These are phyloP conservation scores for Didymella segeticola DNA, from an alignment of 2,329 filamentous ascomycete species.

Conservation along the genomic window DNA sequence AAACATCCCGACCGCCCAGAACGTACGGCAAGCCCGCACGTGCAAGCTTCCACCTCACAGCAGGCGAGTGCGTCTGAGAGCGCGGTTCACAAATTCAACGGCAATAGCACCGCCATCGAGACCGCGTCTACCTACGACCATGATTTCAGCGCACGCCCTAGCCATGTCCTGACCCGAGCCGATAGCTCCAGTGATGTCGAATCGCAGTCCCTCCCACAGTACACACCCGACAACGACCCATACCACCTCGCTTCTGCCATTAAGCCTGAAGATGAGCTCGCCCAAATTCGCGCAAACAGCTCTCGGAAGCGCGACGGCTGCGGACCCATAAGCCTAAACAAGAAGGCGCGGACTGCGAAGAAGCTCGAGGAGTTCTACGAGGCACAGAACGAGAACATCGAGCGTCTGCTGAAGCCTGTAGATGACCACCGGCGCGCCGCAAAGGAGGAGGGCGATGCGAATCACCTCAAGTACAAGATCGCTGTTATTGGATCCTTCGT, in stretches of 20 bases:
- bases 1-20: conserved; percentile 36
- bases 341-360: conserved; percentile 54
- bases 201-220: conserved; percentile 61
- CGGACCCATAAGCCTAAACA: conserved; percentile 53
- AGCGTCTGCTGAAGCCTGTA: conserved; percentile 88
- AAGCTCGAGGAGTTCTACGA: conserved; percentile 84
- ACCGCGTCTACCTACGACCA: conserved; percentile 36
- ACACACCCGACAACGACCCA: conserved; percentile 74
- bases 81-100: conserved; percentile 33
- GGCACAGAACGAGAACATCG: conserved; percentile 90
- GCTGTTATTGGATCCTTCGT: conserved; percentile 72
- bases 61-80: conserved; percentile 23
- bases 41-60: conserved; percentile 27
- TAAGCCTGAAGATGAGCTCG: conserved; percentile 79
- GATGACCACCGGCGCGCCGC: conserved; percentile 88
- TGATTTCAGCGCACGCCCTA: conserved; percentile 46
- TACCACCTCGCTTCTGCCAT: conserved; percentile 78
- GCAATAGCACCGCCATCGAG: conserved; percentile 51
- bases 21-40: conserved; percentile 40
- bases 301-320: conserved; percentile 73
- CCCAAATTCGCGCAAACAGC: conserved; percentile 79
- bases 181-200: conserved; percentile 47
- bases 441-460: conserved; percentile 78
- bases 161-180: conserved; percentile 39
- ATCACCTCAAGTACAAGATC: conserved; percentile 77